Evolutionary conservation across 1,284 basidiomycete species (phyloP).

Genomic region (Lignosus rhinocerotis): DNA sequence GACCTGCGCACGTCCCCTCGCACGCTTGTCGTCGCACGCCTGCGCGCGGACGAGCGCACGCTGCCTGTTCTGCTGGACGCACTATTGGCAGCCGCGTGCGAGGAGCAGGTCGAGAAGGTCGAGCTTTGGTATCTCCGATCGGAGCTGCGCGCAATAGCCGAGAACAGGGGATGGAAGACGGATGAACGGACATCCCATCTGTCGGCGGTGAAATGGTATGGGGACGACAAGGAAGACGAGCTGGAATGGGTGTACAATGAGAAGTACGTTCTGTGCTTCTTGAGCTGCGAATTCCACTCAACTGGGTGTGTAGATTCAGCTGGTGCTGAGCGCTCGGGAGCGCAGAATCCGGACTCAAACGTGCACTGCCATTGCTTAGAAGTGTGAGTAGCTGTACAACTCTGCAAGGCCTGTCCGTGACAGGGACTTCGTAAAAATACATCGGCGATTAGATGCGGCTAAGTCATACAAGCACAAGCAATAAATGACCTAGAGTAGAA

Average conservation of each 20-base stretch:
- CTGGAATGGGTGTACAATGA: slow-evolving; percentile 60
- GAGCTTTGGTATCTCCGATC: slow-evolving; percentile 57
- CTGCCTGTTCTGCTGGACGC: slow-evolving; percentile 43
- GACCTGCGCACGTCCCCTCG: slow-evolving; percentile 37
- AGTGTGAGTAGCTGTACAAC: background rate
- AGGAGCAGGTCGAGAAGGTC: slow-evolving; percentile 42
- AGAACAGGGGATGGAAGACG: slow-evolving; percentile 40
- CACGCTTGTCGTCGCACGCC: slow-evolving; percentile 51
- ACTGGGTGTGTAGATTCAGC: background rate
- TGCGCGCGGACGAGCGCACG: slow-evolving; percentile 39
- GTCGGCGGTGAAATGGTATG: slow-evolving; percentile 53
- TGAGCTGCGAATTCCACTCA: background rate
- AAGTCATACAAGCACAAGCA: background rate
- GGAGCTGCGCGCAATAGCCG: slow-evolving; percentile 37
- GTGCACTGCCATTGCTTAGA: background rate
- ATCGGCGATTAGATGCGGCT: background rate
- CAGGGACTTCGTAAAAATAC: background rate
- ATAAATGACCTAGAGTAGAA: background rate
- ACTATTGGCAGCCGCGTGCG: slow-evolving; percentile 41
- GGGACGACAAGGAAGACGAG: slow-evolving; percentile 36
- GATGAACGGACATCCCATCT: slow-evolving; percentile 47
- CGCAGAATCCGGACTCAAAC: too few relatives aligned
- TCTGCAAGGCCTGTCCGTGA: too few relatives aligned
- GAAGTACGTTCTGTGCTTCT: slow-evolving; percentile 23
- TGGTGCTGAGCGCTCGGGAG: background rate